phyloP scores from a whole-genome alignment of 176 grass and related monocot genomes.

The barley (Hordeum vulgare) region DNA sequence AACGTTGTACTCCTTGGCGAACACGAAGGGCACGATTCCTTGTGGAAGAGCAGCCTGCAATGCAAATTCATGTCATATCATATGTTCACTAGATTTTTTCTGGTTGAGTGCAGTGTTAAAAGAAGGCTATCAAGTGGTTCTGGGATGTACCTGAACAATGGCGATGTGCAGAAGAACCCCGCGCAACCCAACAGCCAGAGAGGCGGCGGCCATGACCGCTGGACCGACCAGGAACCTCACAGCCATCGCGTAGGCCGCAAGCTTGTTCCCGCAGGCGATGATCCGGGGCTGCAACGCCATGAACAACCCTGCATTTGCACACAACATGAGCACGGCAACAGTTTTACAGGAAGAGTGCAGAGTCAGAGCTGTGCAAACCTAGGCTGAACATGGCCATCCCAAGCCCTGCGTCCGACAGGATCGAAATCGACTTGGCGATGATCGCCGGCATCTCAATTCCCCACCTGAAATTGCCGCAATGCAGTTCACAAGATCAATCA shows the following conservation, averaged over 20 bases:
- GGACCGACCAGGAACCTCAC: conserved; percentile 76
- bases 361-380: conserved; percentile 23
- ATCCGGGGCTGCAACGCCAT: conserved; percentile 88
- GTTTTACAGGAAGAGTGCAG: not conserved
- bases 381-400: conserved; percentile 99
- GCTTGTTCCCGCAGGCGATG: conserved; percentile 73
- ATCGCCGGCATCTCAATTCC: conserved; percentile 87
- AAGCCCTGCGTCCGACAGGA: conserved; percentile 83
- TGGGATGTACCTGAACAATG: conserved; percentile 59
- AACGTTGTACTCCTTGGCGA: conserved; percentile 89
- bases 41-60: conserved; percentile 75
- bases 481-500: not conserved
- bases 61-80: not conserved
- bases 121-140: not conserved
- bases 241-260: conserved; percentile 66
- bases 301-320: conserved; percentile 60
- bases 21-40: conserved; percentile 88
- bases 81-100: too few species aligned
- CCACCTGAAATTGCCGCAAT: conserved; percentile 30
- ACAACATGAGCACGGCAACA: not conserved
- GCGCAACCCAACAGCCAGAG: conserved; percentile 52
- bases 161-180: conserved; percentile 78
- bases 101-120: too few species aligned
- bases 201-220: conserved; percentile 55
- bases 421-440: conserved; percentile 65